A percentile compares a stretch with the other conserved stretches of the same genome.
Conservation (phyloP, 805 yeast genomes). For the Suhomyces prunicola region DNA sequence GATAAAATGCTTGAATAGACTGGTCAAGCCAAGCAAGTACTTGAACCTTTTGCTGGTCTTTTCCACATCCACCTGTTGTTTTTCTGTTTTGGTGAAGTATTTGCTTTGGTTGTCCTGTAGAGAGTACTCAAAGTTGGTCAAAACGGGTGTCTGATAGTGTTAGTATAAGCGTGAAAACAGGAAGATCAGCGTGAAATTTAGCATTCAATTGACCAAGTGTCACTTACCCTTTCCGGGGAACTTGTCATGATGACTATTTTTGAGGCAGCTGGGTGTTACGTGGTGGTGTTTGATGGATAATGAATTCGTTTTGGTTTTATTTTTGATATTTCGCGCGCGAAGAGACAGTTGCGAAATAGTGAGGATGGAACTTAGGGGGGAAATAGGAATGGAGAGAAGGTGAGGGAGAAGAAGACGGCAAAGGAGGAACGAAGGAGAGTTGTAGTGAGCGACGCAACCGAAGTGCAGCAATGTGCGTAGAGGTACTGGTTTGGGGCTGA, state of each 20-base stretch:
- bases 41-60: conserved; percentile 66
- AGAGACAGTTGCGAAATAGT: not conserved
- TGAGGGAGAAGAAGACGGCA: not conserved
- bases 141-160: not conserved
- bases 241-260: conserved; percentile 5
- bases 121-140: conserved; percentile 1
- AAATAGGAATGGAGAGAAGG: not conserved
- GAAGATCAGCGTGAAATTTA: too few relatives aligned
- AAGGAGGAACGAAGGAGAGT: not conserved
- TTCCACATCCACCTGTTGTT: conserved; percentile 47
- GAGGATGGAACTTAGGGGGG: not conserved
- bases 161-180: not conserved
- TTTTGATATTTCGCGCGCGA: not conserved
- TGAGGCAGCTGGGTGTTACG: not conserved
- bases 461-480: not conserved
- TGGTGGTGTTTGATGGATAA: not conserved
- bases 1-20: conserved; percentile 65
- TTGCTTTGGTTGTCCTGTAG: conserved; percentile 4
- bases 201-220: not conserved
- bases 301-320: not conserved
- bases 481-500: not conserved
- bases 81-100: conserved; percentile 35
- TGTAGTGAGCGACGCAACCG: not conserved
- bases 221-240: conserved; percentile 8
- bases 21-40: conserved; percentile 62